These are phyloP conservation scores for Stramenopiles sp. DNA, from an alignment of 352 stramenopile species.

Conservation along the genomic window DNA sequence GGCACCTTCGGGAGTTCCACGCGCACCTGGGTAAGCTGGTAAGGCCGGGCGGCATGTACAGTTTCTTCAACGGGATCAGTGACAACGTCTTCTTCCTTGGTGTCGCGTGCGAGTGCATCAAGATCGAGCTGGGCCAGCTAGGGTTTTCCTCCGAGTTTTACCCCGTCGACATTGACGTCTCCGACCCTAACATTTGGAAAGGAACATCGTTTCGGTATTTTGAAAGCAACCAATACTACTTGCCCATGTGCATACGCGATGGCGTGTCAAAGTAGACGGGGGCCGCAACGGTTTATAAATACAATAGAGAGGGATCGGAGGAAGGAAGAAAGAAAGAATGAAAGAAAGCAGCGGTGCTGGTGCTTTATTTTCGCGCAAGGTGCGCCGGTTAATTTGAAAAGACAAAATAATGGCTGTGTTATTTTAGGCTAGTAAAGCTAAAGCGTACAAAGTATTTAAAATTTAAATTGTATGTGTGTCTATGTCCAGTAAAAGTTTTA, in stretches of 20 bases:
- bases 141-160: conserved; percentile 40
- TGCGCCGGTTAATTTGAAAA: no score
- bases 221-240: background rate
- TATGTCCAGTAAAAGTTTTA: no score
- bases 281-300: no score
- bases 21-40: conserved; percentile 30
- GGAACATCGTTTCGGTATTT: conserved; percentile 1
- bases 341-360: background rate
- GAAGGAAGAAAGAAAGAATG: background rate
- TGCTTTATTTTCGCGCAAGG: background rate
- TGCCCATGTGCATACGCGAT: background rate
- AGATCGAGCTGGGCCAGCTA: conserved; percentile 33
- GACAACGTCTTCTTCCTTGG: conserved; percentile 61
- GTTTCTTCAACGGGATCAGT: conserved; percentile 53
- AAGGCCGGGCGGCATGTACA: conserved; percentile 42
- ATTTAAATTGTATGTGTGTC: no score
- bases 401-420: no score
- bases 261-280: no score
- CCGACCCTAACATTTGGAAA: background rate
- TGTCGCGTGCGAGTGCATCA: conserved; percentile 31
- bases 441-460: no score
- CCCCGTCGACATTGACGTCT: conserved; percentile 27
- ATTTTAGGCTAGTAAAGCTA: no score
- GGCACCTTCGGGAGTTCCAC: conserved; percentile 52
- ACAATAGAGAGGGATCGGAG: background rate